Evolutionary conservation across 305 asterid genomes (phyloP), one percentile per base, ranked within the genome.

Genomic region (Fraxinus latifolia): DNA sequence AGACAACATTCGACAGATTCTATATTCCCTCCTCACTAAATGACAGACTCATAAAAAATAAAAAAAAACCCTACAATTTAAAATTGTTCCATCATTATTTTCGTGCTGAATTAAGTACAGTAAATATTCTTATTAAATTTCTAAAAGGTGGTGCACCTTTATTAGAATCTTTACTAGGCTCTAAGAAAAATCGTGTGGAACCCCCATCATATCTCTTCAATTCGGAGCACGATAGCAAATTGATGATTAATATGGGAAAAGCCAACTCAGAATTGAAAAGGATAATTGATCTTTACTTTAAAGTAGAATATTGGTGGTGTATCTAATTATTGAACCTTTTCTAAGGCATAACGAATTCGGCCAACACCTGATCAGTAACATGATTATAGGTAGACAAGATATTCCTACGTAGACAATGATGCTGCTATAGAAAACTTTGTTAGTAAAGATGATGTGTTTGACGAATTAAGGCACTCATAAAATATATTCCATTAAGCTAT

Each of bases 401-500:
- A 79, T 67, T 81, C 42, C 76, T 70, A 79, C 53, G 39, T 33
- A 34, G 84, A 82, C 84, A 84, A 82, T 67, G 88, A 86, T 76
- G 73, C 19, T 32, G 39, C 81, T 74, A 77, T 81, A 17, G 77
- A 82, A 58, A 55, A 27, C 77, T 82, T 82, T 83, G 81, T 74
- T 33, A 4, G 34, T 19, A 82, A 80, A 85, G 72, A 82, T 80
- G 84, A 78, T 80, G 79, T 79, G 78, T 65, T 73, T 77, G 81
- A 79, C 78, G 75, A 77, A 84, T 5, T 23, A 60, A 36, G 19
- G 33, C 44, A 15, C 19, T 17, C 39, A 78, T 55, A 47, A 14
- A 21, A 33, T 36, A 78, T 62, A 60, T 62, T 21, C 36, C 58
- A 68, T 68, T 68, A 58, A 4, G 29, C 36, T 77, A 44, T 12